Evolutionary conservation across 768 basidiomycete genomes (phyloP).

Genomic region (Boletus sp.): DNA sequence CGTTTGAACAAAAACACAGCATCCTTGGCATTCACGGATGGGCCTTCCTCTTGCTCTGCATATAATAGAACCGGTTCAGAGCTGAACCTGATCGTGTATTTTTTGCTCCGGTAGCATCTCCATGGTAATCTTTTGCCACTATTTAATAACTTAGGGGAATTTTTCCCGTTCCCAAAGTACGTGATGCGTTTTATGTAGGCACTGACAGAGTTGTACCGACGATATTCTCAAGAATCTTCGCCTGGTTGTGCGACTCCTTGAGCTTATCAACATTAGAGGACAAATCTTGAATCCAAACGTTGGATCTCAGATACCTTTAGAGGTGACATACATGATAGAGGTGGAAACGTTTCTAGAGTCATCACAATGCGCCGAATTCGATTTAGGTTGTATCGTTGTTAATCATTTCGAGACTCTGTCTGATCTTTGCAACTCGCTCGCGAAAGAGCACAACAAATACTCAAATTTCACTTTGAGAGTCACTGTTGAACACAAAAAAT

Average conservation of each 20-base stretch:
- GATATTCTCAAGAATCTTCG: conserved; percentile 59
- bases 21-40: too few relatives aligned
- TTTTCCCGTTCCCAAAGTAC: conserved; percentile 86
- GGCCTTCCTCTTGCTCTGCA: too few relatives aligned
- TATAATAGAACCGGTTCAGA: too few relatives aligned
- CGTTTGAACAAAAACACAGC: too few relatives aligned
- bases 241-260: conserved; percentile 83
- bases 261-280: conserved; percentile 16
- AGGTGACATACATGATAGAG: neutral
- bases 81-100: too few relatives aligned
- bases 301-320: conserved; percentile 14
- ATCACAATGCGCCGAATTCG: neutral
- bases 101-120: too few relatives aligned
- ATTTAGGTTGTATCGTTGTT: neutral
- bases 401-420: neutral
- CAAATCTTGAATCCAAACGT: neutral
- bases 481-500: neutral
- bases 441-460: neutral
- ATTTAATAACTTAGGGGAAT: too few relatives aligned
- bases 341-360: neutral
- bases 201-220: conserved; percentile 5
- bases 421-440: neutral
- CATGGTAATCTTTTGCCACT: too few relatives aligned
- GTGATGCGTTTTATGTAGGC: neutral
- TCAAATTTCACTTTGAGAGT: neutral